Evolutionary conservation across 805 yeast species (phyloP).

Genomic region (Cyberlindnera maritima): DNA sequence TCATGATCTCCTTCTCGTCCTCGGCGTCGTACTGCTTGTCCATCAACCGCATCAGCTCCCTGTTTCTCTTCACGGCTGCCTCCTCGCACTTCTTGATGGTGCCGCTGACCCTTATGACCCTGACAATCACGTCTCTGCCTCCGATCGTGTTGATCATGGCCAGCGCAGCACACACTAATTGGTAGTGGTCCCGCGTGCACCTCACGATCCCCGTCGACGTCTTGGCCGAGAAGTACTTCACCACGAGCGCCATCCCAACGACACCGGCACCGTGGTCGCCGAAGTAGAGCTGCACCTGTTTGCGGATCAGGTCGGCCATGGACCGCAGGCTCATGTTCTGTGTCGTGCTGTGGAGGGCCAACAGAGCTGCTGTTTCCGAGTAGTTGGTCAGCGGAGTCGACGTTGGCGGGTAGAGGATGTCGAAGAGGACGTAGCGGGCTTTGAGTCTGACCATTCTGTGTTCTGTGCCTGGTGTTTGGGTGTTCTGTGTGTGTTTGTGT

Average conservation of each 20-base stretch:
- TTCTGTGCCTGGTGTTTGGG: not conserved
- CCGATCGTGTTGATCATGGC: constrained; percentile 51
- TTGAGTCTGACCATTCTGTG: constrained; percentile 81
- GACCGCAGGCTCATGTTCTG: constrained; percentile 44
- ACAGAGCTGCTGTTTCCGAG: constrained; percentile 38
- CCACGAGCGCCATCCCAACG: constrained; percentile 53
- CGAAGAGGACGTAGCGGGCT: constrained; percentile 80
- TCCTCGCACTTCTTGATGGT: constrained; percentile 84
- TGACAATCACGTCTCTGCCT: constrained; percentile 45
- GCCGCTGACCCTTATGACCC: constrained; percentile 74
- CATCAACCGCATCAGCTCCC: constrained; percentile 26
- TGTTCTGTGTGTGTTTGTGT: not conserved
- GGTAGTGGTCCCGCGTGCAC: constrained; percentile 63
- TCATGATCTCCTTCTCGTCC: constrained; percentile 17
- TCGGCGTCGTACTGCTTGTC: constrained; percentile 19
- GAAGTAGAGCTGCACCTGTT: constrained; percentile 56
- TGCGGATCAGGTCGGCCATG: constrained; percentile 52
- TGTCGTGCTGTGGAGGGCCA: constrained; percentile 50
- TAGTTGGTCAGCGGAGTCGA: constrained; percentile 20
- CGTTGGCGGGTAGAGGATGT: constrained; percentile 61
- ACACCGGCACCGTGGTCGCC: constrained; percentile 80
- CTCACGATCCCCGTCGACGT: constrained; percentile 85
- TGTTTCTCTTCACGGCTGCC: constrained; percentile 53
- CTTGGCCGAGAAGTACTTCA: constrained; percentile 77
- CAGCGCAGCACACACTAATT: constrained; percentile 65